Base-by-base conservation (phyloP, 2,329 filamentous ascomycete species). In the Nannizziopsis arthrosporioides region DNA sequence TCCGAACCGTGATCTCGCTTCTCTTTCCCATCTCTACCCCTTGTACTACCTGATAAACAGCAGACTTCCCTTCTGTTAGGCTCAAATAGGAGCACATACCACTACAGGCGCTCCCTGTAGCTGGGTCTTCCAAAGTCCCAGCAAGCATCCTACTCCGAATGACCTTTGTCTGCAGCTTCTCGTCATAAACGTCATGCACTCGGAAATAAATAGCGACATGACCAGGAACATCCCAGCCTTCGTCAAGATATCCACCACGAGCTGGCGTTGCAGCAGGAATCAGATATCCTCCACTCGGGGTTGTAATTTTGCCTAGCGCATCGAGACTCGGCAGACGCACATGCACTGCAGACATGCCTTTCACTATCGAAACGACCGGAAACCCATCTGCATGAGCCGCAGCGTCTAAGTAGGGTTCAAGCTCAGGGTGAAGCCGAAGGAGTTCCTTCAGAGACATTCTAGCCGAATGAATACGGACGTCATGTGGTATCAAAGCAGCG, bases 401-500 rank as follows among this genome's bases (percentile, higher is more conserved):
- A 15, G 54, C 51, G 10, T 59, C 53, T 12, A 55, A 43, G 30
- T 48, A 52, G 4, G 54, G 54, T 41, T 57, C 51, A 22, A 59
- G 44, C 9, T 54, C 52, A 18, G 57, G 57, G 40, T 61, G 58
- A 9, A 54, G 47, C 17, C 50, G 43, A 22, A 62, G 51, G 12
- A 61, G 39, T 18, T 55, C 56, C 22, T 59, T 48, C 18, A 58
- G 43, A 8, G 59, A 54, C 37, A 65, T 59, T 3, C 53, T 54
- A n/a, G 57, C 50, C 12, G 56, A 55, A 63, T 88, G 84, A 48
- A 80, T 59, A 56, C 77, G 82, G 53, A 82, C 73, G 52, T 82
- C 71, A 59, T 85, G 81, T 32, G 84, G 82, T 53, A 89, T 81
- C 2, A 63, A 64, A 7, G 82, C 82, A 44, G 71, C 73, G 3